Conservation (phyloP, 148 eudicot genomes). For the Suaeda aralocaspica region DNA sequence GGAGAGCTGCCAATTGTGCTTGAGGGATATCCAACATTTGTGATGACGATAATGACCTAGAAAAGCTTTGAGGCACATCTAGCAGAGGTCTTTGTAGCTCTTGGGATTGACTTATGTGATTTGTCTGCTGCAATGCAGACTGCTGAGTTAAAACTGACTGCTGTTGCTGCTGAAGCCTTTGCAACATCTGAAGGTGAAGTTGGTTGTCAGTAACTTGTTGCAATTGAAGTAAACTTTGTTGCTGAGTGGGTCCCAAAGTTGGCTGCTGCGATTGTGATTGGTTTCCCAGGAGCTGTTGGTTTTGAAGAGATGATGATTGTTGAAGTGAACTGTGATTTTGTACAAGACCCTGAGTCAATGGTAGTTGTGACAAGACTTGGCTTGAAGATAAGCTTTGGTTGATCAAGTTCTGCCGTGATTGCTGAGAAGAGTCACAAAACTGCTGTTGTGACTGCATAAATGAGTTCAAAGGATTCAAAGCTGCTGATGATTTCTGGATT, state of each 20-base stretch:
- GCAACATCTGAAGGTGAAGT: slow-evolving; percentile 62
- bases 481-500: slow-evolving; percentile 55
- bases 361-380: slow-evolving; percentile 54
- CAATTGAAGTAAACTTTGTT: slow-evolving; percentile 37
- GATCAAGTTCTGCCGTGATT: slow-evolving; percentile 43
- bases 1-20: slow-evolving; percentile 31
- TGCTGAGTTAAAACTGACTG: slow-evolving; percentile 59
- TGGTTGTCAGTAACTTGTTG: slow-evolving; percentile 59
- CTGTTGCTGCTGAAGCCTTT: slow-evolving; percentile 74
- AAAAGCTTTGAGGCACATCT: slow-evolving; percentile 54
- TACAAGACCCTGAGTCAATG: slow-evolving; percentile 39
- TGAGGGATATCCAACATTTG: slow-evolving; percentile 54
- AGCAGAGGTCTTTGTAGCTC: slow-evolving; percentile 45
- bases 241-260: slow-evolving; percentile 45
- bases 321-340: slow-evolving; percentile 51
- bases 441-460: slow-evolving; percentile 57
- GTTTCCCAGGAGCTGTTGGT: slow-evolving; percentile 48
- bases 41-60: slow-evolving; percentile 46
- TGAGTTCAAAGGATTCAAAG: slow-evolving; percentile 41
- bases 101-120: slow-evolving; percentile 43
- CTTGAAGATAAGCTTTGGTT: slow-evolving; percentile 42
- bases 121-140: slow-evolving; percentile 43
- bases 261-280: slow-evolving; percentile 49
- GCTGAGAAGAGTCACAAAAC: slow-evolving; percentile 50
- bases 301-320: slow-evolving; percentile 53